Conservation (phyloP, 2,329 filamentous ascomycete species). For the Claviceps pazoutovae region DNA sequence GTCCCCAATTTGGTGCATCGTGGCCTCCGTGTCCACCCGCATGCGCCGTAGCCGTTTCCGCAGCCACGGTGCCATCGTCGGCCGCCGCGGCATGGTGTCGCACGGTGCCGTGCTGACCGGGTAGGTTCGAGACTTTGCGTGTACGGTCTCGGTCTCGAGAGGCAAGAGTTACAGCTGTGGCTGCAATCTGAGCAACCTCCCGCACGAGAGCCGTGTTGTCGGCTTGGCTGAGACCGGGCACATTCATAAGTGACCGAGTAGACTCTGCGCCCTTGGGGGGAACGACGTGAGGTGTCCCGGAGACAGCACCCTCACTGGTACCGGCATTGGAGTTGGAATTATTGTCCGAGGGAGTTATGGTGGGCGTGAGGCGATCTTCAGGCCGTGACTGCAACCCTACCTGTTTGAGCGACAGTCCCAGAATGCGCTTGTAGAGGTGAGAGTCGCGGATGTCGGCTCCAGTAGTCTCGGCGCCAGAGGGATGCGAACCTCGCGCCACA, state of each 20-base stretch:
- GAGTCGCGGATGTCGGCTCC: slow-evolving; percentile 69
- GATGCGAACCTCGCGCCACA: slow-evolving; percentile 21
- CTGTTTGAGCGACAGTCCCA: slow-evolving; percentile 80
- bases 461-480: slow-evolving; percentile 30
- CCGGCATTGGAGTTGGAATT: slow-evolving; percentile 24
- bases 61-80: slow-evolving; percentile 17
- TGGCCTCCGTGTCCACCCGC: slow-evolving; percentile 53
- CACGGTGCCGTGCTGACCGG: slow-evolving; percentile 12
- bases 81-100: slow-evolving; percentile 20
- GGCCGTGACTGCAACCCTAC: slow-evolving; percentile 51
- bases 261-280: slow-evolving; percentile 48
- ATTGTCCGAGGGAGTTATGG: slow-evolving; percentile 15
- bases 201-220: slow-evolving; percentile 71
- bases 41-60: slow-evolving; percentile 20
- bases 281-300: slow-evolving; percentile 54
- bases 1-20: slow-evolving; percentile 97
- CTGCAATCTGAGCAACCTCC: slow-evolving; percentile 86
- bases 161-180: slow-evolving; percentile 76
- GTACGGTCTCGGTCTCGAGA: slow-evolving; percentile 49
- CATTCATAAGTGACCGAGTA: slow-evolving; percentile 31
- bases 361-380: slow-evolving; percentile 30
- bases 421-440: slow-evolving; percentile 80
- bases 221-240: slow-evolving; percentile 63
- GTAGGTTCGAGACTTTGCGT: slow-evolving; percentile 24
- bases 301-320: slow-evolving; percentile 25